Evolutionary conservation across 495 filamentous ascomycete genomes (phyloP), one percentile per base, ranked within the genome.

Genomic region (Pseudoneurospora amorphoporcata): DNA sequence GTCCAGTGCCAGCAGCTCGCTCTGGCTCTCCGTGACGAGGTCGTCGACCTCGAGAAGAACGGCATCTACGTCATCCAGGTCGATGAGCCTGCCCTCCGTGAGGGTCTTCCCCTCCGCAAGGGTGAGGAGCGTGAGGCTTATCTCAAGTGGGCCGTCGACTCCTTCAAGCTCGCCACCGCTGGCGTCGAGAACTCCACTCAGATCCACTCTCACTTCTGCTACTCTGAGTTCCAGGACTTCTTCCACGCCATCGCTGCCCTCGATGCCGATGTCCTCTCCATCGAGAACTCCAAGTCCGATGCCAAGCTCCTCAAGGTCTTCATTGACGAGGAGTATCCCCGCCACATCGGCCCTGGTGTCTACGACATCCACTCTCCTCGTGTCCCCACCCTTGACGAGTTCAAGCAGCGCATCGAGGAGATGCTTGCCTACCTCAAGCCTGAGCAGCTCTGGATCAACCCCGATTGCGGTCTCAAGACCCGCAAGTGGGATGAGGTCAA

Each of bases 191-290:
- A 99, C 81, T 91, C 90, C 71, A 98, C 96, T 76, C 95, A 99
- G 88, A 97, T 99, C 84, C 95, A 99, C 90, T 97, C 94, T 69
- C 95, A 99, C 87, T 99, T 99, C 94, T 99, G 95, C 84, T 99
- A 99, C 90, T 97, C 94, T 65, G 95, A 99, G 87, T 99, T 99
- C 92, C 95, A 99, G 86, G 95, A 99, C 88, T 99, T 99, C 89
- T 99, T 99, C 92, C 92, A 98, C 83, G 95, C 95, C 84, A 99
- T 99, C 76, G 94, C 96, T 74, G 96, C 96, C 53, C 88, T 99
- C 72, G 95, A 99, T 82, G 94, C 95, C 76, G 95, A 99, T 87
- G 95, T 99, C 71, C 90, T 99, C 76, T 94, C 91, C 80, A 99
- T 99, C 79, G 95, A 99, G 91, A 98, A 98, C 92, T 94, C 91